Base-by-base conservation (phyloP, 495 filamentous ascomycete species). In the Tuber indicum region DNA sequence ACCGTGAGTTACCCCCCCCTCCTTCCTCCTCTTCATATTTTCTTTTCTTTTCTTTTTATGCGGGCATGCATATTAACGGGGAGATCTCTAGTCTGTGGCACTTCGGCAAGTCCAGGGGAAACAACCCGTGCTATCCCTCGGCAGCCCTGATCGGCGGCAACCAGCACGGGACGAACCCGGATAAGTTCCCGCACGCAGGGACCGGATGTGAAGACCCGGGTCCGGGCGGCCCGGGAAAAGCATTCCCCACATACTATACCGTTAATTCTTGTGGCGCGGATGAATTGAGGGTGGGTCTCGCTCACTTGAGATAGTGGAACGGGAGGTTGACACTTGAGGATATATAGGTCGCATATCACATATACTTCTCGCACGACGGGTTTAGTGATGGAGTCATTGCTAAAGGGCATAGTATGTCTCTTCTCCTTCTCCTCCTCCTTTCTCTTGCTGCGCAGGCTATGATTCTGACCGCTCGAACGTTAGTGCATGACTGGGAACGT, bases 211-310 rank as follows among this genome's bases (percentile, higher is more conserved):
- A 71, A 0, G 66, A 82, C 23, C 81, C 81, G 0, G 81, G 81
- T 14, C 72, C 74, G n/a, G 80, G 77, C 12, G 70, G 71, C 19
- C n/a, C 9, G 39, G 75, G 74, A 3, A 81, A 41, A 19, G 45
- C 81, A 2, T 83, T 83, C 75, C 82, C 82, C 17, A 83, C 81
- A 21, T 83, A 83, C n/a, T 83, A 73, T 39, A 81, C 58, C 3
- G 77, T 78, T 41, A 82, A 77, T 42, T 76, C 23, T 46, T 83
- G 81, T 17, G 17, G 72, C 0, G 46, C 41, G 9, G 75, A 78
- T 62, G 81, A 83, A 62, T 42, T 83, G n/a, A 74, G 81, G 8
- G 81, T 79, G 62, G 49, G 77, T 74, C 17, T 7, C n/a, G n/a
- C 2, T 6, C 6, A 36, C 7, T 8, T 62, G n/a, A 41, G 49